A percentile compares a stretch with the other conserved stretches of the same genome.
Conservation (phyloP, 768 basidiomycete species). For the Thelephora aurantiotincta region DNA sequence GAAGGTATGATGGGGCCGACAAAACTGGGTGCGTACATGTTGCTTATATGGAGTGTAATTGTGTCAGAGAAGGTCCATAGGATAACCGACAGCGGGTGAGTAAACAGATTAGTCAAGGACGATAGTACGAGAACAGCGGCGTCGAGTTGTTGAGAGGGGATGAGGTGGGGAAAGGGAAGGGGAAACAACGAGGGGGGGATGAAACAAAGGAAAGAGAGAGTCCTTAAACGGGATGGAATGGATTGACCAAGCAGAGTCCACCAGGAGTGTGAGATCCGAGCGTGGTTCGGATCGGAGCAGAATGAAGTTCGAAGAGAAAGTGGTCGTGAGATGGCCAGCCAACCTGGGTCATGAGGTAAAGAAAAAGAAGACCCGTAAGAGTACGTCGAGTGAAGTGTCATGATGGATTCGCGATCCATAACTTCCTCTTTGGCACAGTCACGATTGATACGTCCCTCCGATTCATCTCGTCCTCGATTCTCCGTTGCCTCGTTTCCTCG, state of each 20-base stretch:
- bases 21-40: not conserved
- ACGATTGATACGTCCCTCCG: conserved; percentile 77
- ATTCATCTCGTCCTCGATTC: conserved; percentile 73
- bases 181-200: conserved; percentile 4
- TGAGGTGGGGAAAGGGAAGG: conserved; percentile 6
- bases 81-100: conserved; percentile 9
- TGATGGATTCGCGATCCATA: conserved; percentile 62
- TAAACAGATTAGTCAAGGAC: conserved; percentile 6
- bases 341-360: not conserved
- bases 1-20: no score
- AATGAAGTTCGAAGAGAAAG: no score
- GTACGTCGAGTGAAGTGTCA: conserved; percentile 10
- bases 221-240: conserved; percentile 5
- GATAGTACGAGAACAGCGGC: conserved; percentile 8
- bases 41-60: conserved; percentile 5
- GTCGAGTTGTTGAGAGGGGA: no score
- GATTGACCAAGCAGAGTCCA: not conserved
- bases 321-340: no score
- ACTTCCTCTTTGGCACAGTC: conserved; percentile 53
- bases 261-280: no score
- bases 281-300: no score
- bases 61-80: conserved; percentile 3
- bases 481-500: conserved; percentile 56
- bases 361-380: not conserved
- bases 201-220: conserved; percentile 3